Conservation (phyloP, 805 yeast genomes). For the Lipomyces sp. region DNA sequence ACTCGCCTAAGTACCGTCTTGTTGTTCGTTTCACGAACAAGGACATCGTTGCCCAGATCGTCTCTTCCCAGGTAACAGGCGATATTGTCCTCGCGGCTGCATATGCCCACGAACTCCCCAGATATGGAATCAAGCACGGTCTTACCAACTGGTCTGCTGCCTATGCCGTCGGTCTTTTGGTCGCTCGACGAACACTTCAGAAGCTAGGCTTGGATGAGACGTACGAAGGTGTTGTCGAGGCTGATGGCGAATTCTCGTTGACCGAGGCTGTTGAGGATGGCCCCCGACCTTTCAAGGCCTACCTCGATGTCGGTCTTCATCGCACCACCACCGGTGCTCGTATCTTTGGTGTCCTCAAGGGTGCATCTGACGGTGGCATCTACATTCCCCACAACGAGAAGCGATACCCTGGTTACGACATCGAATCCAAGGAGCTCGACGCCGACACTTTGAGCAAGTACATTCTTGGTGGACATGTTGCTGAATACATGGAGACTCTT, state of each 20-base stretch:
- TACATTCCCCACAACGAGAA: slow-evolving; percentile 99
- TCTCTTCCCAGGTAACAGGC: slow-evolving; percentile 96
- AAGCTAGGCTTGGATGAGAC: slow-evolving; percentile 98
- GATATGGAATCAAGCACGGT: slow-evolving; percentile 97
- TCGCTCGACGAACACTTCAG: slow-evolving; percentile 98
- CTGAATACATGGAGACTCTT: slow-evolving; percentile 99
- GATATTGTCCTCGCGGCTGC: slow-evolving; percentile 96
- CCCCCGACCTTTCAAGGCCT: slow-evolving; percentile 99
- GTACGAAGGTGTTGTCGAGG: slow-evolving; percentile 98
- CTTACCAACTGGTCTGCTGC: slow-evolving; percentile 99
- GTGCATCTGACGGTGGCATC: slow-evolving; percentile 99
- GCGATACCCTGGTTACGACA: slow-evolving; percentile 99
- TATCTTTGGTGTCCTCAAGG: slow-evolving; percentile 98
- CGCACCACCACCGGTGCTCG: slow-evolving; percentile 99
- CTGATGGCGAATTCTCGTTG: slow-evolving; percentile 97
- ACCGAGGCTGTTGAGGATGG: slow-evolving; percentile 99
- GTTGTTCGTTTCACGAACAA: slow-evolving; percentile 99
- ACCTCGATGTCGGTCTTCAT: slow-evolving; percentile 98
- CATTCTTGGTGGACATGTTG: slow-evolving; percentile 99
- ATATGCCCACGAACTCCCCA: slow-evolving; percentile 98
- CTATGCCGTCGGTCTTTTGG: slow-evolving; percentile 96
- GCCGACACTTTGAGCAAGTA: slow-evolving; percentile 96
- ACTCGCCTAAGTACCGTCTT: slow-evolving; percentile 98
- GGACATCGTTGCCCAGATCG: slow-evolving; percentile 97
- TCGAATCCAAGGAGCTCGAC: slow-evolving; percentile 97